phyloP scores from a whole-genome alignment of 441 rosid species.

The Adansonia grandidieri region DNA sequence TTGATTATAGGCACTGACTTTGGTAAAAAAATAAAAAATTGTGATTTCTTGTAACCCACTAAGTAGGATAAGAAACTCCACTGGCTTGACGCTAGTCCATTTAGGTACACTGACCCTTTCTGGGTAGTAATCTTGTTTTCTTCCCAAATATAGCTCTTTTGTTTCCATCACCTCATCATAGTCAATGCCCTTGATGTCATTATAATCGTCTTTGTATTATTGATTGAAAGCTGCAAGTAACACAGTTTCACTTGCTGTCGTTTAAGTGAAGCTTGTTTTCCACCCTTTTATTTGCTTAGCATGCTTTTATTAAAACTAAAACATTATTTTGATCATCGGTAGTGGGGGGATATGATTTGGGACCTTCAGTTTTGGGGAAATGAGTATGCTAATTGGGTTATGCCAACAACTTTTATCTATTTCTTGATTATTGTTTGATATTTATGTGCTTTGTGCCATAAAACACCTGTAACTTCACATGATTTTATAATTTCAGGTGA shows the following conservation, averaged over 20 bases:
- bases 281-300: not conserved
- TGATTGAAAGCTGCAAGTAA: not conserved
- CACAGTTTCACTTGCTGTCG: not conserved
- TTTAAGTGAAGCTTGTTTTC: not conserved
- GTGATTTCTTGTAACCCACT: constrained; percentile 9
- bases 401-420: not conserved
- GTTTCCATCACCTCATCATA: not conserved
- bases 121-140: not conserved
- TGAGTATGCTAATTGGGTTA: not conserved
- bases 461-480: constrained; percentile 14
- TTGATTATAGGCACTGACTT: constrained; percentile 7
- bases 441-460: constrained; percentile 15
- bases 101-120: not conserved
- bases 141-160: not conserved
- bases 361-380: constrained; percentile 18
- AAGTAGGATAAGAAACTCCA: not conserved
- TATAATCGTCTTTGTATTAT: not conserved
- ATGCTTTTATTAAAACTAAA: not conserved
- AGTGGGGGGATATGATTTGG: not conserved
- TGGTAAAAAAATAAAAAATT: not conserved
- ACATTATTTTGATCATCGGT: not conserved
- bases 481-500: constrained; percentile 58
- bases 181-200: not conserved
- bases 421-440: not conserved
- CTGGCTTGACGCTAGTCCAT: not conserved